phyloP scores from a whole-genome alignment of 2,329 filamentous ascomycete species.

The Sclerotinia trifoliorum region DNA sequence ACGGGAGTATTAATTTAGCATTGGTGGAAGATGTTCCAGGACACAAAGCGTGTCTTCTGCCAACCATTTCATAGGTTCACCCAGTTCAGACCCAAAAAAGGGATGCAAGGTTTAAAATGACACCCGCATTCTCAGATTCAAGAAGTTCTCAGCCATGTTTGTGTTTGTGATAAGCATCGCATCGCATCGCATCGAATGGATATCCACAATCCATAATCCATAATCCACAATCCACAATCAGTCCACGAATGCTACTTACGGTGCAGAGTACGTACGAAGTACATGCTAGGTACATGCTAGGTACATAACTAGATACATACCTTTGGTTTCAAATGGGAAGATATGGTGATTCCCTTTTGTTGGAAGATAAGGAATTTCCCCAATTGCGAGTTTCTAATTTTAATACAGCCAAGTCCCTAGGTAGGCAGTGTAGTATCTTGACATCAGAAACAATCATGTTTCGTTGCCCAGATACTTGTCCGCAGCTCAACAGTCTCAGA shows the following conservation, averaged over 20 bases:
- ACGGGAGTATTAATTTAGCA: neutral
- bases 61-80: slow-evolving; percentile 2
- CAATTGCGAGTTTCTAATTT: neutral
- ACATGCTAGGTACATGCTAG: too few species aligned
- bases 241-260: neutral
- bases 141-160: neutral
- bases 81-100: neutral
- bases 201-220: neutral
- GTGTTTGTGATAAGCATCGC: neutral
- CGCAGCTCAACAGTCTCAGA: slow-evolving; percentile 11
- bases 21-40: neutral
- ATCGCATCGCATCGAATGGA: neutral
- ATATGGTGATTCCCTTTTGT: neutral
- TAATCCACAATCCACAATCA: neutral
- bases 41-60: slow-evolving; percentile 3
- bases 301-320: too few species aligned
- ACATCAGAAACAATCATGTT: neutral
- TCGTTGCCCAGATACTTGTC: slow-evolving; percentile 8
- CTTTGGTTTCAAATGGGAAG: neutral
- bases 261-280: too few species aligned
- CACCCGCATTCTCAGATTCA: neutral
- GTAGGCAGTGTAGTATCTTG: too few species aligned
- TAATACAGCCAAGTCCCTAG: neutral
- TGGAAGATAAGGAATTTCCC: neutral
- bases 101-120: neutral